A percentile compares a stretch with the other conserved stretches of the same genome.
Evolutionary conservation across 2,329 filamentous ascomycete genomes (phyloP).

Genomic region (Colletotrichum tropicale): DNA sequence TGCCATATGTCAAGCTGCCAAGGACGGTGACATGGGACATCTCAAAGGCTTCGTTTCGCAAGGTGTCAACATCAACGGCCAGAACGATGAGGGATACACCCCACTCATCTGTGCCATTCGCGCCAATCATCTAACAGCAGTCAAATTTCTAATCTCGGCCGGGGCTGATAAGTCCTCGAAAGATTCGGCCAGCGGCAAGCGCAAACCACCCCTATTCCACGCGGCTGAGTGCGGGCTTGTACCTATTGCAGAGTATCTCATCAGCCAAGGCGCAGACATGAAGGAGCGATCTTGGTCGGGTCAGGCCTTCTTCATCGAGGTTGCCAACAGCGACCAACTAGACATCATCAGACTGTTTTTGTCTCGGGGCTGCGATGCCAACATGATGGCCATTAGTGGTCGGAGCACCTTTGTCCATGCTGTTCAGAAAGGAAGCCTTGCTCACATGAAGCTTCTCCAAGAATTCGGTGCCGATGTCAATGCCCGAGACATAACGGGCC

Average conservation of each 20-base stretch:
- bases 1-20: constrained; percentile 38
- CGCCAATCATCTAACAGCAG: constrained; percentile 32
- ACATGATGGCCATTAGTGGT: constrained; percentile 31
- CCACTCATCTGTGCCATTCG: constrained; percentile 38
- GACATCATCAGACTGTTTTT: constrained; percentile 27
- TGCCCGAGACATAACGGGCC: constrained; percentile 22
- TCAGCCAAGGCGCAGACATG: constrained; percentile 19
- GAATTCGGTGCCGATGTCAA: constrained; percentile 30
- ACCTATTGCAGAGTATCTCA: constrained; percentile 17
- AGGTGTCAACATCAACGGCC: constrained; percentile 39
- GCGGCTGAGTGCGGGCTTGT: constrained; percentile 18
- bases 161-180: constrained; percentile 30
- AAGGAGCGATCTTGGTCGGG: constrained; percentile 15
- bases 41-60: constrained; percentile 35
- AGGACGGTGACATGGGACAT: constrained; percentile 35
- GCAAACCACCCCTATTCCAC: constrained; percentile 26
- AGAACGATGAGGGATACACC: constrained; percentile 38
- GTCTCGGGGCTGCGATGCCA: constrained; percentile 38
- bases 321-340: constrained; percentile 10
- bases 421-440: constrained; percentile 19
- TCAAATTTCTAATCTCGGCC: constrained; percentile 33
- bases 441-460: constrained; percentile 12
- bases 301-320: constrained; percentile 16
- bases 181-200: constrained; percentile 20
- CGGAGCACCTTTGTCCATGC: constrained; percentile 34